A percentile compares a stretch with the other conserved stretches of the same genome.
These are phyloP conservation scores for Penicillium chermesinum DNA, from an alignment of 495 filamentous ascomycete species.

Conservation along the genomic window DNA sequence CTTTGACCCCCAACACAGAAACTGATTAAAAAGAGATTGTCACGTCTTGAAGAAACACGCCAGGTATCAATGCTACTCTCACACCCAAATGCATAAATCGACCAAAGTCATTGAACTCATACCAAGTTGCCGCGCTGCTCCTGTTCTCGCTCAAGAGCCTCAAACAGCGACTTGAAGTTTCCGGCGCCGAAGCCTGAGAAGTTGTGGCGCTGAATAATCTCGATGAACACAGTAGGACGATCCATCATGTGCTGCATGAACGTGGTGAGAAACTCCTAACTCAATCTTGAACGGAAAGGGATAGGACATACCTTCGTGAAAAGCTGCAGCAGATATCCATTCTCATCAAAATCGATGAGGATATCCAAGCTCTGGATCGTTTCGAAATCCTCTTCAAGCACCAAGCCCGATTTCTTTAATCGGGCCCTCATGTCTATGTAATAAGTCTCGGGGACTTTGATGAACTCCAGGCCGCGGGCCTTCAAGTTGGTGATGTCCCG, in stretches of 20 bases:
- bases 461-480: slow-evolving; percentile 81
- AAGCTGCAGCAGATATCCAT: slow-evolving; percentile 76
- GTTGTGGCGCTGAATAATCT: slow-evolving; percentile 84
- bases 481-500: slow-evolving; percentile 66
- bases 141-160: slow-evolving; percentile 89
- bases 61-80: background rate
- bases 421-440: slow-evolving; percentile 70
- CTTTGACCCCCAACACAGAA: no score
- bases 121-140: slow-evolving; percentile 71
- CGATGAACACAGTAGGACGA: slow-evolving; percentile 87
- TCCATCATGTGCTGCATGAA: slow-evolving; percentile 68
- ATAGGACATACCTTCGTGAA: slow-evolving; percentile 64
- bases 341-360: slow-evolving; percentile 87
- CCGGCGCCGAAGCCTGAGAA: slow-evolving; percentile 89
- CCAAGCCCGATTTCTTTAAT: slow-evolving; percentile 48
- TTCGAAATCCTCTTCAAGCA: slow-evolving; percentile 70
- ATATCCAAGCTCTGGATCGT: slow-evolving; percentile 69
- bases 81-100: background rate
- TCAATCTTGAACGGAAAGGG: background rate
- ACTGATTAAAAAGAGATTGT: no score
- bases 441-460: slow-evolving; percentile 74
- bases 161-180: slow-evolving; percentile 91
- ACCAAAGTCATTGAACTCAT: slow-evolving; percentile 14
- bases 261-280: slow-evolving; percentile 16
- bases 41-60: background rate